A percentile compares a stretch with the other conserved stretches of the same genome.
Evolutionary conservation across 169 alveolate genomes (phyloP).

Genomic region (Perkinsus olseni): DNA sequence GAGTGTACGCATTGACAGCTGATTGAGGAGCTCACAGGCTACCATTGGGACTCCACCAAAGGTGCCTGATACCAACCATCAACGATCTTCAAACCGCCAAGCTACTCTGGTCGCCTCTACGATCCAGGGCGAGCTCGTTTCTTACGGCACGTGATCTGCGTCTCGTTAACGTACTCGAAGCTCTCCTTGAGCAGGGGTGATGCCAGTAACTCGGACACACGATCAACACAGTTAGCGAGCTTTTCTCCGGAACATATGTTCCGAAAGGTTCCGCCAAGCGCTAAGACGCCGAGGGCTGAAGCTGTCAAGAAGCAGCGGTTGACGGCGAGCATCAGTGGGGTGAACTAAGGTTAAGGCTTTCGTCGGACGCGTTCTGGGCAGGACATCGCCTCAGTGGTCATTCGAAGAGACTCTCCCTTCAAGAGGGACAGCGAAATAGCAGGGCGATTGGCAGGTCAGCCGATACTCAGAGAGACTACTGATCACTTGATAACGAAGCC

Average conservation of each 20-base stretch:
- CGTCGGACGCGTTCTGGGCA: too few relatives aligned
- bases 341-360: too few relatives aligned
- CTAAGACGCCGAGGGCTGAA: background rate
- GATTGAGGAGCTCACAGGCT: background rate
- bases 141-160: background rate
- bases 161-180: background rate
- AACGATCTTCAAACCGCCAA: too few relatives aligned
- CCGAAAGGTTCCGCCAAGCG: background rate
- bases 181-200: background rate
- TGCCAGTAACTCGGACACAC: background rate
- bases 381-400: too few relatives aligned
- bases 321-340: background rate
- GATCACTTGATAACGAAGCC: too few relatives aligned
- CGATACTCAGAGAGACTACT: too few relatives aligned
- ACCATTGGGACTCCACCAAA: background rate
- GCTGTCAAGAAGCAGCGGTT: background rate
- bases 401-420: too few relatives aligned
- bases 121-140: background rate
- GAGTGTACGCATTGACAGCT: background rate
- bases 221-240: background rate
- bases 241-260: background rate
- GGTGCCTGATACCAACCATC: background rate
- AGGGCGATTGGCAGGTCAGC: too few relatives aligned
- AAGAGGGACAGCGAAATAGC: too few relatives aligned
- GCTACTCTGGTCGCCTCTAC: too few relatives aligned